Evolutionary conservation across 129 eudicot species (phyloP), one percentile per base, ranked within the genome.

Genomic region (Mikania micrantha): DNA sequence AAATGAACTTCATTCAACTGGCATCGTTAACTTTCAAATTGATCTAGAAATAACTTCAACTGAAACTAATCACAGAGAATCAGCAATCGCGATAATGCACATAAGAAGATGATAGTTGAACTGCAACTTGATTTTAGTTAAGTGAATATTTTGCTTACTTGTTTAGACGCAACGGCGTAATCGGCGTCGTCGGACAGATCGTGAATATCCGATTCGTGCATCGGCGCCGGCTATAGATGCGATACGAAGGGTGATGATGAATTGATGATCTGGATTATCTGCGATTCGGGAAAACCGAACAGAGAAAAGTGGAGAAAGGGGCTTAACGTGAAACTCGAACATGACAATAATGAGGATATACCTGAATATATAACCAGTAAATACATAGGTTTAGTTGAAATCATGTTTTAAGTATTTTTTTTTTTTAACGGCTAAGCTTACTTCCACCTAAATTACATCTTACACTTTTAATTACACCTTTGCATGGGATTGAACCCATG

Each of bases 101-200:
- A 65, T 41, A n/a, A n/a, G n/a, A 52, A 2, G 0, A 66, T 5
- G 5, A 66, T 20, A 20, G 4, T 25, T 39, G 25, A 27, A 15
- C 27, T 53, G 20, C 5, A 11, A 17, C 24, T 24, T 48, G 27
- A 28, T 1, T 28, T 38, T 17, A 16, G 4, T 20, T 28, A 58
- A 29, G 9, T 24, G 48, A 59, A 53, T n/a, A 17, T 42, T 60
- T 63, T 10, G 50, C 73, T 52, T 79, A 91, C 96, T 77, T 85
- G 94, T 50, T 88, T 90, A 15, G 82, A 78, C 52, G 94, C 85
- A 19, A 88, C 97, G 48, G 94, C 97, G 82, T 91, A 91, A 81
- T 91, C 97, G 73, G 96, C 95, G 77, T 91, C 97, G 71, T 91
- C 97, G 4, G 96, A 85, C 40, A 91, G 75, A 74, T 91, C 97